phyloP scores from a whole-genome alignment of 2,329 filamentous ascomycete genomes.

The Lecanicillium sp. region DNA sequence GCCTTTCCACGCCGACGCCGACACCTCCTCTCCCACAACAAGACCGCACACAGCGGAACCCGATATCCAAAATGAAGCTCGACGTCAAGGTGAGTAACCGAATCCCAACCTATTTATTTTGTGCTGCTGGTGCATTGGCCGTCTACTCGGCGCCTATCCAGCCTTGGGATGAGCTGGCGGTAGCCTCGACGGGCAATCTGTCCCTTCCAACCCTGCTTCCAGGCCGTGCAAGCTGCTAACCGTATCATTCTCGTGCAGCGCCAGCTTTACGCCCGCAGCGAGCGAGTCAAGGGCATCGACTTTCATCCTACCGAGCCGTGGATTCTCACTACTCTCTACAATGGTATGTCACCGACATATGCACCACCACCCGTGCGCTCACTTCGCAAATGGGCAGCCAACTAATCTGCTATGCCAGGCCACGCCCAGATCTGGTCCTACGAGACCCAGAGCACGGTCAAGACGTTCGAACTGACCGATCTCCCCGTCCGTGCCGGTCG shows the following conservation, averaged over 20 bases:
- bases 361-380: background rate
- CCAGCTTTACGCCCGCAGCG: constrained; percentile 64
- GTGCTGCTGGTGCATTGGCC: too few relatives aligned
- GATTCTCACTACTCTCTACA: constrained; percentile 94
- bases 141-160: too few relatives aligned
- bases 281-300: constrained; percentile 95
- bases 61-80: constrained; percentile 29
- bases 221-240: constrained; percentile 1
- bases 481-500: constrained; percentile 94
- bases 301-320: constrained; percentile 97
- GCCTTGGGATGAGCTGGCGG: too few relatives aligned
- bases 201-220: background rate
- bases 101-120: too few relatives aligned
- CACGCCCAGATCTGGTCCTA: constrained; percentile 99
- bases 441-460: constrained; percentile 92
- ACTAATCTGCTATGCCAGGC: constrained; percentile 44
- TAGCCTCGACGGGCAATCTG: constrained; percentile 6
- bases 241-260: constrained; percentile 17
- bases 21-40: constrained; percentile 2
- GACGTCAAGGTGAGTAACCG: constrained; percentile 32
- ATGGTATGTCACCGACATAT: constrained; percentile 50
- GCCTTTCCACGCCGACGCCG: constrained; percentile 8
- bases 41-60: constrained; percentile 10
- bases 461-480: constrained; percentile 98
- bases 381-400: background rate